These are phyloP conservation scores for Serendipita vermifera DNA, from an alignment of 768 basidiomycete species.

Conservation along the genomic window DNA sequence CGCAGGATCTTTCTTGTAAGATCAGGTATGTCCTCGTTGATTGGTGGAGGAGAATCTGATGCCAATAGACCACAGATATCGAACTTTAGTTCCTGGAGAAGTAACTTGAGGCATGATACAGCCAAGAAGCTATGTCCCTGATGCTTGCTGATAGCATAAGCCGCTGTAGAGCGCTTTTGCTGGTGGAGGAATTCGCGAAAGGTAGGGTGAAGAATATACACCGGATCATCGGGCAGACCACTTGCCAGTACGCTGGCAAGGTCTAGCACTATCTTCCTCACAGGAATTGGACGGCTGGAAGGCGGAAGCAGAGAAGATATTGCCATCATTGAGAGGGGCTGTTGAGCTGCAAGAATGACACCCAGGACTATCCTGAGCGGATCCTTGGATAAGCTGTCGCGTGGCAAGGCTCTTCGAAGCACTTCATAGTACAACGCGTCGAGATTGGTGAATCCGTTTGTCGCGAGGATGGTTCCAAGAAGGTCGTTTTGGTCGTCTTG, in stretches of 20 bases:
- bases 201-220: background rate
- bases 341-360: background rate
- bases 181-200: background rate
- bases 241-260: background rate
- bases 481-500: background rate
- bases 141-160: background rate
- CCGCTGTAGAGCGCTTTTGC: background rate
- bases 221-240: background rate
- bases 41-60: background rate
- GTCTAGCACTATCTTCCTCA: background rate
- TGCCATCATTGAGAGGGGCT: background rate
- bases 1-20: background rate
- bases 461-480: background rate
- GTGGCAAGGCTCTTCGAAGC: background rate
- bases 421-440: background rate
- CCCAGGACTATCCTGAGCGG: background rate
- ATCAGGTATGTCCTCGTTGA: background rate
- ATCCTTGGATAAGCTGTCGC: background rate
- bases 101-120: background rate
- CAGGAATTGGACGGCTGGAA: background rate
- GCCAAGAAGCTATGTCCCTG: background rate
- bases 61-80: background rate
- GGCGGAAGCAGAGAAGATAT: background rate
- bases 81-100: background rate
- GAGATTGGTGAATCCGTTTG: background rate